Conservation (phyloP, 495 filamentous ascomycete genomes). For the Aspergillus cavernicola region DNA sequence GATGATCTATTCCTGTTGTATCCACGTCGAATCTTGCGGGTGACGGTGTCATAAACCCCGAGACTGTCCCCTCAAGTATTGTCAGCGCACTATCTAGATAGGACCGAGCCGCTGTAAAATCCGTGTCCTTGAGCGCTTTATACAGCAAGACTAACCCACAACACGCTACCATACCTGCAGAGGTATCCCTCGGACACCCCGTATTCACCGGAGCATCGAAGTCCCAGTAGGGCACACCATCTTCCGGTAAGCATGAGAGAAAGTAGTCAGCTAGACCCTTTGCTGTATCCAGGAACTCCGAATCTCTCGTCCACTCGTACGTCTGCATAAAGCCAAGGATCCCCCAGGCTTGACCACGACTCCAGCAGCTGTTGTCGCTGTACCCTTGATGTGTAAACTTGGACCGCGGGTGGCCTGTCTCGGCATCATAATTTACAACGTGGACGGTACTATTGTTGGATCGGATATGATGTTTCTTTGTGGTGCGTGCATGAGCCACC, state of each 20-base stretch:
- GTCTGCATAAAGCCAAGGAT: constrained; percentile 43
- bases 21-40: constrained; percentile 4
- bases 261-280: constrained; percentile 34
- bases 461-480: constrained; percentile 33
- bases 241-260: constrained; percentile 25
- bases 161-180: constrained; percentile 39
- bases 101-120: not conserved
- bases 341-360: constrained; percentile 45
- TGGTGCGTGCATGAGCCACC: constrained; percentile 31
- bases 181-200: constrained; percentile 31
- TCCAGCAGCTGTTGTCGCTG: constrained; percentile 37
- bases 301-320: constrained; percentile 37
- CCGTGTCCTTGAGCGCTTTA: constrained; percentile 18
- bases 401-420: constrained; percentile 18
- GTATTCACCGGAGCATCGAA: constrained; percentile 34
- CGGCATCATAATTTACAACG: constrained; percentile 36
- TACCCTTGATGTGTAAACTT: constrained; percentile 42
- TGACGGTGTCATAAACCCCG: constrained; percentile 14
- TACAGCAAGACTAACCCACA: constrained; percentile 40
- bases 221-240: constrained; percentile 41
- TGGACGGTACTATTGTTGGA: constrained; percentile 34
- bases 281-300: constrained; percentile 31
- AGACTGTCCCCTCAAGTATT: constrained; percentile 31
- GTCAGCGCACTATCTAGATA: constrained; percentile 31
- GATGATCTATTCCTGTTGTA: not conserved